Conservation (phyloP, 116 monocot genomes). For the Dioscorea cayenensis region DNA sequence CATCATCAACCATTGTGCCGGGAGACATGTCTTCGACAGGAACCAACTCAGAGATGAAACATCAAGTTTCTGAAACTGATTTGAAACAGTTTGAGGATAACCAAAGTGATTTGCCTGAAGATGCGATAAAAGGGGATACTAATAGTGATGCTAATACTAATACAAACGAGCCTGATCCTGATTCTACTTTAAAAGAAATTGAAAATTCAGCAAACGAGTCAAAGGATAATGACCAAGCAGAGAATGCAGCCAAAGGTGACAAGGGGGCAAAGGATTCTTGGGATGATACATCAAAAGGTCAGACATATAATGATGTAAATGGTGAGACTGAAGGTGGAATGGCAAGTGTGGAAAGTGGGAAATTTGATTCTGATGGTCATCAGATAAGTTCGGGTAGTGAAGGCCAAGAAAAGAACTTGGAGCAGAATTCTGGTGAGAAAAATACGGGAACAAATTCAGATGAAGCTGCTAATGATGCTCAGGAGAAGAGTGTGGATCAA, state of each 20-base stretch:
- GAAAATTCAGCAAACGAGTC: slow-evolving; percentile 20
- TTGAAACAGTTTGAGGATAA: slow-evolving; percentile 25
- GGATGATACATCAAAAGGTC: slow-evolving; percentile 17
- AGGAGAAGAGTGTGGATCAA: not conserved
- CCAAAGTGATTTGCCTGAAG: slow-evolving; percentile 30
- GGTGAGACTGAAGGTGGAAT: slow-evolving; percentile 24
- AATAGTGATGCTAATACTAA: slow-evolving; percentile 3
- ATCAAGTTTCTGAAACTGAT: slow-evolving; percentile 22
- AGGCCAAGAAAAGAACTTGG: slow-evolving; percentile 11
- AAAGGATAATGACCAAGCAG: slow-evolving; percentile 17
- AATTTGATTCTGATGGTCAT: slow-evolving; percentile 1
- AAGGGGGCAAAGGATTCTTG: slow-evolving; percentile 25
- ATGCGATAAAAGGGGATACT: slow-evolving; percentile 20
- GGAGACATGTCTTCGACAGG: slow-evolving; percentile 32
- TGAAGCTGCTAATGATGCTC: slow-evolving; percentile 13
- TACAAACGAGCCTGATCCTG: slow-evolving; percentile 19
- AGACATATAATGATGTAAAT: slow-evolving; percentile 31
- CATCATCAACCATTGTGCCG: slow-evolving; percentile 62
- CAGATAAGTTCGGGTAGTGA: slow-evolving; percentile 10
- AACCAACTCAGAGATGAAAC: slow-evolving; percentile 36
- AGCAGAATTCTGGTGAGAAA: slow-evolving; percentile 13
- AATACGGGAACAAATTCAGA: slow-evolving; percentile 5
- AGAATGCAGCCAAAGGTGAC: slow-evolving; percentile 14
- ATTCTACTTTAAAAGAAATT: slow-evolving; percentile 17
- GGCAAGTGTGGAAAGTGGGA: not conserved